A percentile compares a stretch with the other conserved stretches of the same genome.
These are phyloP conservation scores for Aspergillus avenaceus DNA, from an alignment of 495 filamentous ascomycete species.

Conservation along the genomic window DNA sequence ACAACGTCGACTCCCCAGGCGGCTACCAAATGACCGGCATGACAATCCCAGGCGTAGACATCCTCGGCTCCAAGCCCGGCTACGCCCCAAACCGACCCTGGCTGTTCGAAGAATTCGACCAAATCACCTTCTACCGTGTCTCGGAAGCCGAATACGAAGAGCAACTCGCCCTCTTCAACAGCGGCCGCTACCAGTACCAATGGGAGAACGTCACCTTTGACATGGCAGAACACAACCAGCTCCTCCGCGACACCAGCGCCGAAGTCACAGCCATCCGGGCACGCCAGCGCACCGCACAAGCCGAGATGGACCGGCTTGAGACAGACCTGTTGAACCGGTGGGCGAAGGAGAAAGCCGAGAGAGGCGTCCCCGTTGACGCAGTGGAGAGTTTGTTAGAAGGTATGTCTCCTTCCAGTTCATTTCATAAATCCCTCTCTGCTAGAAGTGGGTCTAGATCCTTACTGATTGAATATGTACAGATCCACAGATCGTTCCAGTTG, in stretches of 20 bases:
- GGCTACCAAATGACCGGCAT: constrained; percentile 54
- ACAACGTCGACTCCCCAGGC: constrained; percentile 56
- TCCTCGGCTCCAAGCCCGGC: constrained; percentile 44
- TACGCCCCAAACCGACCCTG: constrained; percentile 45
- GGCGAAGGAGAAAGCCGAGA: constrained; percentile 44
- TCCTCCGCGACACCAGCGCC: constrained; percentile 34
- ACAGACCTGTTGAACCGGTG: constrained; percentile 39
- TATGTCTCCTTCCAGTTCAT: too few relatives aligned
- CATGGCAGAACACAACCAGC: constrained; percentile 48
- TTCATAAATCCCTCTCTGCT: too few relatives aligned
- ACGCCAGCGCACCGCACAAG: constrained; percentile 39
- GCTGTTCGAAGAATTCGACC: constrained; percentile 56
- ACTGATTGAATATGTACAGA: constrained; percentile 20
- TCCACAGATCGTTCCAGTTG: constrained; percentile 37
- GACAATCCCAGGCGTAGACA: constrained; percentile 53
- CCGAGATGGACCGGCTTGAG: constrained; percentile 43
- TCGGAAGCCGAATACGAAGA: constrained; percentile 44
- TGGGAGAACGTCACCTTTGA: constrained; percentile 46
- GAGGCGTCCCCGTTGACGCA: constrained; percentile 35
- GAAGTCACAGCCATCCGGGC: constrained; percentile 39
- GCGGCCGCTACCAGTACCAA: constrained; percentile 47
- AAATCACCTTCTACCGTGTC: constrained; percentile 53
- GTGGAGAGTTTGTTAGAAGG: constrained; percentile 39
- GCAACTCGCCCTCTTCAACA: constrained; percentile 34
- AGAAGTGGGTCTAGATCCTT: too few relatives aligned